Evolutionary conservation across 345 rosid species (phyloP).

Genomic region (Physaria fendleri): DNA sequence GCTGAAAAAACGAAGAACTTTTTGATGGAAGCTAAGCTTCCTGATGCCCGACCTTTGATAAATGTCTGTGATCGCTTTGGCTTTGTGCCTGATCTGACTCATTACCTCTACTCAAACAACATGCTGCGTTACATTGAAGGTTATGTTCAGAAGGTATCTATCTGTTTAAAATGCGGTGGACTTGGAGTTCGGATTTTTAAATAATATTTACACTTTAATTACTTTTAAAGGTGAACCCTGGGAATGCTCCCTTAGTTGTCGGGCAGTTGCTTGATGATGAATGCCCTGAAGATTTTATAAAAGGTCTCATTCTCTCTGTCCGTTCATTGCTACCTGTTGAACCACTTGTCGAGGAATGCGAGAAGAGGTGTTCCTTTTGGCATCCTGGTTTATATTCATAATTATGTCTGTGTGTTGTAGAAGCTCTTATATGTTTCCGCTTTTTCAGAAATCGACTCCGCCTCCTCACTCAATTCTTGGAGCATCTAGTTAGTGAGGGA

Average conservation of each 20-base stretch:
- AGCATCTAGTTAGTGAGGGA: slow-evolving; percentile 99
- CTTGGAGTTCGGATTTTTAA: neutral
- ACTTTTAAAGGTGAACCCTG: slow-evolving; percentile 81
- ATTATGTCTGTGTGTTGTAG: neutral
- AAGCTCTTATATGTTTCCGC: slow-evolving; percentile 22
- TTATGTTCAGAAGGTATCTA: slow-evolving; percentile 90
- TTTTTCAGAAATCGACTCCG: slow-evolving; percentile 92
- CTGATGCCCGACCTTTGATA: slow-evolving; percentile 97
- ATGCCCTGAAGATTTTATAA: slow-evolving; percentile 97
- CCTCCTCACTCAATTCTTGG: slow-evolving; percentile 97
- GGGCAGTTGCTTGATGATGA: slow-evolving; percentile 92
- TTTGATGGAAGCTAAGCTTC: slow-evolving; percentile 97
- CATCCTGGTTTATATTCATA: slow-evolving; percentile 1
- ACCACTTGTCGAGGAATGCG: slow-evolving; percentile 81
- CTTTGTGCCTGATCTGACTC: slow-evolving; percentile 93
- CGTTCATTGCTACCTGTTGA: slow-evolving; percentile 83
- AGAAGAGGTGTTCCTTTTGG: slow-evolving; percentile 53
- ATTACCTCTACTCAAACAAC: slow-evolving; percentile 85
- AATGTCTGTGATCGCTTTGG: slow-evolving; percentile 99
- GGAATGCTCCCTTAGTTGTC: slow-evolving; percentile 94
- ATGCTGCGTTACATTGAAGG: slow-evolving; percentile 99
- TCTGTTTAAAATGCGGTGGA: neutral
- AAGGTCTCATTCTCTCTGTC: slow-evolving; percentile 93
- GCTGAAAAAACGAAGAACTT: slow-evolving; percentile 96
- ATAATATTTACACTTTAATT: neutral